Evolutionary conservation across 177 flowering plant species (phyloP).

Genomic region (Vitis hybrid): DNA sequence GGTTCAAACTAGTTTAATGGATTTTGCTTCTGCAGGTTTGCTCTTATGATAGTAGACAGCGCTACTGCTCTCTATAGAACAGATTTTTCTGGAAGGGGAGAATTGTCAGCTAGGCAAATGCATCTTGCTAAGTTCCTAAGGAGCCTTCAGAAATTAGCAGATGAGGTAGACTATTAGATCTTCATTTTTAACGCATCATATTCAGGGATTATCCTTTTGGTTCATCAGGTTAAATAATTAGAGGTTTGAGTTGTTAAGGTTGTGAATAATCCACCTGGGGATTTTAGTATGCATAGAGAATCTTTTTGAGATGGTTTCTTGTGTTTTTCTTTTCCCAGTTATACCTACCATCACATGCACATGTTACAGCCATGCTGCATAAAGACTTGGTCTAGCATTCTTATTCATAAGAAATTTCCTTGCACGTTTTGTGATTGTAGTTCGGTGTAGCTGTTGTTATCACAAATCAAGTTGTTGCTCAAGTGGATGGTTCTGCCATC

Average conservation of each 20-base stretch:
- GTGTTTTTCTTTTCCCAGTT: neutral
- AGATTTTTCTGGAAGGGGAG: constrained; percentile 95
- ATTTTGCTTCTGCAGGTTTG: constrained; percentile 51
- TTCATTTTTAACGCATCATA: neutral
- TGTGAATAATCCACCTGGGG: neutral
- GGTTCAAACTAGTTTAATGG: constrained; percentile 2
- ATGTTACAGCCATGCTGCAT: neutral
- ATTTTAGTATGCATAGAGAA: neutral
- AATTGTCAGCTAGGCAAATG: constrained; percentile 95
- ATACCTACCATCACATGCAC: neutral
- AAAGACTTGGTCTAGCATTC: neutral
- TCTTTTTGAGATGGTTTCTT: too few relatives aligned
- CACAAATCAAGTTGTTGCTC: constrained; percentile 97
- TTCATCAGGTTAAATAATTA: neutral
- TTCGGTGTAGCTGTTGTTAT: constrained; percentile 98
- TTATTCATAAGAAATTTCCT: neutral
- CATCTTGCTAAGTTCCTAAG: constrained; percentile 76
- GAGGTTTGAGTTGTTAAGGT: neutral
- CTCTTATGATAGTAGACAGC: constrained; percentile 89
- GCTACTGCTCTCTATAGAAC: constrained; percentile 95
- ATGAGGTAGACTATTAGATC: constrained; percentile 53
- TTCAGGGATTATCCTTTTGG: too few relatives aligned
- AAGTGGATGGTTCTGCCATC: constrained; percentile 92
- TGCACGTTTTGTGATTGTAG: constrained; percentile 32
- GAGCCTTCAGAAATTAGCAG: constrained; percentile 92